Percentiles rank a stretch among this genome's conserved stretches.
phyloP scores from a whole-genome alignment of 768 basidiomycete species.

The Solioccasus polychromus region DNA sequence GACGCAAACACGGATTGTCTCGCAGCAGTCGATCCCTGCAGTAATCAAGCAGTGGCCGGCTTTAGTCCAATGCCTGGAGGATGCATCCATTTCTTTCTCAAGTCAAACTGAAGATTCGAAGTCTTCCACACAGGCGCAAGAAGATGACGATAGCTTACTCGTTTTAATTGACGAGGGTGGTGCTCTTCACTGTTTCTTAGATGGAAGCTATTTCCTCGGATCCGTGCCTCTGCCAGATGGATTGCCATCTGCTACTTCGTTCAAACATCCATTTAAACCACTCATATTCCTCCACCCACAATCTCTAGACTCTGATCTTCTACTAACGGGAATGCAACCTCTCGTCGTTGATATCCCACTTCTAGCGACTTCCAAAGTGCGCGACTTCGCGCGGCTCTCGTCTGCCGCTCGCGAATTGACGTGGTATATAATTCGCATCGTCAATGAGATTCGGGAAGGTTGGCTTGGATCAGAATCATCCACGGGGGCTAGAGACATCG shows the following conservation, averaged over 20 bases:
- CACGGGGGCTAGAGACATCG: constrained; percentile 68
- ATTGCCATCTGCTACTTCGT: constrained; percentile 26
- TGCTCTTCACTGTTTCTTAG: constrained; percentile 61
- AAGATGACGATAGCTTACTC: constrained; percentile 64
- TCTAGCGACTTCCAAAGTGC: constrained; percentile 50
- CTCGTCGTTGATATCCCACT: constrained; percentile 52
- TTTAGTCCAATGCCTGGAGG: constrained; percentile 49
- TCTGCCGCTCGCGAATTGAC: constrained; percentile 67
- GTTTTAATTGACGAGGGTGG: constrained; percentile 58
- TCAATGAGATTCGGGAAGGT: constrained; percentile 66
- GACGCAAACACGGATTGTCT: constrained; percentile 48
- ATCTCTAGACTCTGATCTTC: constrained; percentile 22
- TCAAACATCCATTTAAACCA: constrained; percentile 45
- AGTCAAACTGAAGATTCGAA: constrained; percentile 31
- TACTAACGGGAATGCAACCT: constrained; percentile 37
- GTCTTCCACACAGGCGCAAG: constrained; percentile 30
- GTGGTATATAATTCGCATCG: constrained; percentile 67
- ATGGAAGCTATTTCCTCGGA: constrained; percentile 75
- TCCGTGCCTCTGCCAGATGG: constrained; percentile 37
- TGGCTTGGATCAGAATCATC: constrained; percentile 73
- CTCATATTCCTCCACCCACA: constrained; percentile 50
- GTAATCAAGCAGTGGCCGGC: constrained; percentile 70
- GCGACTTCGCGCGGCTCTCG: constrained; percentile 70
- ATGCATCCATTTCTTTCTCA: constrained; percentile 59
- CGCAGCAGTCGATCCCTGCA: constrained; percentile 49